Conservation (phyloP, 2,329 filamentous ascomycete species). For the Monilinia fructigena region DNA sequence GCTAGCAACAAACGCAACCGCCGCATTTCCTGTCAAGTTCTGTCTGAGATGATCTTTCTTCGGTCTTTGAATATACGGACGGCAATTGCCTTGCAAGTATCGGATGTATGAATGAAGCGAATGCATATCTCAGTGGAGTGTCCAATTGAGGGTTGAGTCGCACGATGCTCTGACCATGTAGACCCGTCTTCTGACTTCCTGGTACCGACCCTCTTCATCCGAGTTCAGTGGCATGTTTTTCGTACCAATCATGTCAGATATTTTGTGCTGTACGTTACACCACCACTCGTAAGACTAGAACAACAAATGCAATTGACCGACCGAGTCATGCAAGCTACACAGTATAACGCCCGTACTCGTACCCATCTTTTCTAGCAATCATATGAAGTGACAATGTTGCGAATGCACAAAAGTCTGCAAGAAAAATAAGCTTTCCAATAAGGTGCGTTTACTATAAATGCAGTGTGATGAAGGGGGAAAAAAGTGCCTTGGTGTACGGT, state of each 20-base stretch:
- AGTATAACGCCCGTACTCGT: slow-evolving; percentile 17
- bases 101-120: background rate
- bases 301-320: slow-evolving; percentile 26
- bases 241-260: slow-evolving; percentile 14
- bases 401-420: background rate
- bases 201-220: slow-evolving; percentile 21
- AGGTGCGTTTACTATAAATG: background rate
- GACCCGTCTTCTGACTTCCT: slow-evolving; percentile 21
- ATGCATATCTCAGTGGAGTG: slow-evolving; percentile 3
- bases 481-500: background rate
- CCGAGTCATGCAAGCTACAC: slow-evolving; percentile 24
- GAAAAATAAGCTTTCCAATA: background rate
- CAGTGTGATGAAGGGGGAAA: background rate
- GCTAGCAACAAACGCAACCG: slow-evolving; percentile 24
- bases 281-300: slow-evolving; percentile 17
- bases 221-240: slow-evolving; percentile 8
- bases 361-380: slow-evolving; percentile 9
- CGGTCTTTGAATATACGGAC: slow-evolving; percentile 8
- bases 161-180: slow-evolving; percentile 16
- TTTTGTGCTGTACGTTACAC: slow-evolving; percentile 24
- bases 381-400: slow-evolving; percentile 18
- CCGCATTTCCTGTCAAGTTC: slow-evolving; percentile 10
- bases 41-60: slow-evolving; percentile 3
- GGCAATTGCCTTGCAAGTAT: slow-evolving; percentile 1
- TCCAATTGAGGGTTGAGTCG: slow-evolving; percentile 7